Evolutionary conservation across 192 early-diverging fungal genomes (phyloP).

Genomic region (Coemansia sp.): DNA sequence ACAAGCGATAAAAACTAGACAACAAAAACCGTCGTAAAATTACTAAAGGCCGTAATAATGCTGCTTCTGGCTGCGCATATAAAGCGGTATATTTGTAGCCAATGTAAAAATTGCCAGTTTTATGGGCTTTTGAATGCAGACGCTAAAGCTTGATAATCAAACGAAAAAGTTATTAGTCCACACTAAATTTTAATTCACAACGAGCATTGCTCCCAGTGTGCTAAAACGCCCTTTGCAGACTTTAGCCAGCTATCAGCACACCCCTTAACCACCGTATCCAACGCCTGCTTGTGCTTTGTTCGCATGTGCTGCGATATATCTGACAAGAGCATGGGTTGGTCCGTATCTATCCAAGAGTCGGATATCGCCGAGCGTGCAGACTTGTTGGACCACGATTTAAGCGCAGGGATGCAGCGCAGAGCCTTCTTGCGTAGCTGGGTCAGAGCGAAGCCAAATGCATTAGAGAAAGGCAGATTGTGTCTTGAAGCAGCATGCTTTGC

Average conservation of each 20-base stretch:
- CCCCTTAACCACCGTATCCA: slow-evolving; percentile 20
- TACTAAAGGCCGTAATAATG: background rate
- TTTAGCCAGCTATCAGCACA: slow-evolving; percentile 41
- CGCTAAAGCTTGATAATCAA: no score
- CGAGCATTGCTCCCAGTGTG: slow-evolving; percentile 41
- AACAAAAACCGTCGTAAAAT: background rate
- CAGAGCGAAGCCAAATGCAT: slow-evolving; percentile 17
- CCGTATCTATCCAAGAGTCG: slow-evolving; percentile 27
- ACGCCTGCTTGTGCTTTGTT: slow-evolving; percentile 18
- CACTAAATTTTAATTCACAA: slow-evolving; percentile 28
- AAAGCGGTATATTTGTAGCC: background rate
- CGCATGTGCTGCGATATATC: slow-evolving; percentile 12
- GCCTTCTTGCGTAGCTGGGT: slow-evolving; percentile 34
- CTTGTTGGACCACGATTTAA: slow-evolving; percentile 29
- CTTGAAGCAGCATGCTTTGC: slow-evolving; percentile 23
- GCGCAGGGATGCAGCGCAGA: slow-evolving; percentile 16
- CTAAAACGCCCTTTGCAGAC: slow-evolving; percentile 33
- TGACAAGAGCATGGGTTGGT: slow-evolving; percentile 1
- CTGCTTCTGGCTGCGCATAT: background rate
- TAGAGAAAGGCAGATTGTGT: slow-evolving; percentile 24
- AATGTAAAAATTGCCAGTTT: background rate
- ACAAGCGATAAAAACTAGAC: background rate
- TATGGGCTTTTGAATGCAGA: background rate
- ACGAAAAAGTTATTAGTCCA: background rate
- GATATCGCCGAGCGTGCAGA: slow-evolving; percentile 17